Conservation (phyloP, 768 basidiomycete species). For the Strobilomyces echinocephalus region DNA sequence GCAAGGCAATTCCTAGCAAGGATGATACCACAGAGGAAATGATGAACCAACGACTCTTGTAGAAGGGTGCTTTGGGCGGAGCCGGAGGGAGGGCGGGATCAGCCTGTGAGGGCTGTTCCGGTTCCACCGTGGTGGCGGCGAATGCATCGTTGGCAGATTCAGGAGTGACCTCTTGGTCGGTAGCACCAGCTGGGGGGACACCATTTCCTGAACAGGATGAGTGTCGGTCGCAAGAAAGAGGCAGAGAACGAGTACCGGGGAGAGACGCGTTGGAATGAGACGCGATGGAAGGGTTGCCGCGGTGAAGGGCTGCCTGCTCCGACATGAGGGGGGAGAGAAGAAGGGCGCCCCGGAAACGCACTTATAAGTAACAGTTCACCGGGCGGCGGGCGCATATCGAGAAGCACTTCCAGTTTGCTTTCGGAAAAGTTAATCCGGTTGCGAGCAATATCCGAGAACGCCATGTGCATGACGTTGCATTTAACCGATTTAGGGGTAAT, state of each 20-base stretch:
- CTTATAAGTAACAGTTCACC: too few species aligned
- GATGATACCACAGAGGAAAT: constrained; percentile 47
- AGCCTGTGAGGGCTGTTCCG: not conserved
- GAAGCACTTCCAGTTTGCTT: too few species aligned
- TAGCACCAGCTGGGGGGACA: constrained; percentile 1
- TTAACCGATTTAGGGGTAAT: not conserved
- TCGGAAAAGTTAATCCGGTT: not conserved
- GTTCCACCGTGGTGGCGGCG: not conserved
- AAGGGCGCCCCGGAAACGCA: too few species aligned
- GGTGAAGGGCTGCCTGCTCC: too few species aligned
- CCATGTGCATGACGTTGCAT: not conserved
- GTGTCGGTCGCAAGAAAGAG: too few species aligned
- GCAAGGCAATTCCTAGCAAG: constrained; percentile 52
- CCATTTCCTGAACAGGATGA: constrained; percentile 12
- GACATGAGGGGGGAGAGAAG: not conserved
- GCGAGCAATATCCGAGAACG: not conserved
- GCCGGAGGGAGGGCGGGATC: constrained; percentile 3
- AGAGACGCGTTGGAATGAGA: constrained; percentile 16
- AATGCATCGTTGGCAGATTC: constrained; percentile 11
- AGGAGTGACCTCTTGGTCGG: not conserved
- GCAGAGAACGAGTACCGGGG: not conserved
- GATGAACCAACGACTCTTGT: constrained; percentile 63
- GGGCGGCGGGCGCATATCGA: too few species aligned
- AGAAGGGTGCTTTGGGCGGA: constrained; percentile 39
- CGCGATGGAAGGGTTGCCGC: constrained; percentile 1